Conservation (phyloP, 116 monocot species). For the Zostera marina region DNA sequence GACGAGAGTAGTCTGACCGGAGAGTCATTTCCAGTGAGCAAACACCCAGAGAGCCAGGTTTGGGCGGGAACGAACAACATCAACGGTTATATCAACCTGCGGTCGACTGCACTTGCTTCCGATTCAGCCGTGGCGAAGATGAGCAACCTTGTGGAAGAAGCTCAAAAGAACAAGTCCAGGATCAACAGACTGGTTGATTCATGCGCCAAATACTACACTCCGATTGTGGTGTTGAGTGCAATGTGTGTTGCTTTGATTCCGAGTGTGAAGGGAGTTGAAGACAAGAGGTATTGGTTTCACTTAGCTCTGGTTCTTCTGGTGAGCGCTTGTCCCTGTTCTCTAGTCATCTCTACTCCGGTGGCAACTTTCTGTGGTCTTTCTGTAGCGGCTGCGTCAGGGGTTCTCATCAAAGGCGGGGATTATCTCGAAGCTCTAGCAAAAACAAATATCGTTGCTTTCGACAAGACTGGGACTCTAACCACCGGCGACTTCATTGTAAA, state of each 20-base stretch:
- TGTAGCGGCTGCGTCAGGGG: slow-evolving; percentile 58
- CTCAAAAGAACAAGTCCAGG: slow-evolving; percentile 76
- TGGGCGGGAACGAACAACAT: slow-evolving; percentile 94
- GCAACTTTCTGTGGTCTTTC: slow-evolving; percentile 84
- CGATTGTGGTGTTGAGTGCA: slow-evolving; percentile 55
- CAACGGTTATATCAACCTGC: slow-evolving; percentile 79
- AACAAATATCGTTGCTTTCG: slow-evolving; percentile 71
- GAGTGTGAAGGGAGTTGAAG: slow-evolving; percentile 13
- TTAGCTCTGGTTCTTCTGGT: slow-evolving; percentile 86
- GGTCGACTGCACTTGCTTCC: slow-evolving; percentile 79
- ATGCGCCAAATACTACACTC: slow-evolving; percentile 89
- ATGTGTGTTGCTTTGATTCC: slow-evolving; percentile 49
- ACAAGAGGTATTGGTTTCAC: slow-evolving; percentile 49
- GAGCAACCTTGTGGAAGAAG: slow-evolving; percentile 88
- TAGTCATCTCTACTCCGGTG: slow-evolving; percentile 87
- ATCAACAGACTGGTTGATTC: slow-evolving; percentile 78
- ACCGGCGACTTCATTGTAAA: slow-evolving; percentile 73
- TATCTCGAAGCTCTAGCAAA: slow-evolving; percentile 64
- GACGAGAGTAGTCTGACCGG: slow-evolving; percentile 79
- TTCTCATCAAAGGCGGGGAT: slow-evolving; percentile 89
- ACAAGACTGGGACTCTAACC: slow-evolving; percentile 94
- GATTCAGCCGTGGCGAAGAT: slow-evolving; percentile 87
- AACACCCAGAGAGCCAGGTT: slow-evolving; percentile 52
- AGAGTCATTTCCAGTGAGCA: slow-evolving; percentile 75
- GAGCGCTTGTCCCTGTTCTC: slow-evolving; percentile 88